phyloP scores from a whole-genome alignment of 306 rosid species.

The Castanospermum australe region DNA sequence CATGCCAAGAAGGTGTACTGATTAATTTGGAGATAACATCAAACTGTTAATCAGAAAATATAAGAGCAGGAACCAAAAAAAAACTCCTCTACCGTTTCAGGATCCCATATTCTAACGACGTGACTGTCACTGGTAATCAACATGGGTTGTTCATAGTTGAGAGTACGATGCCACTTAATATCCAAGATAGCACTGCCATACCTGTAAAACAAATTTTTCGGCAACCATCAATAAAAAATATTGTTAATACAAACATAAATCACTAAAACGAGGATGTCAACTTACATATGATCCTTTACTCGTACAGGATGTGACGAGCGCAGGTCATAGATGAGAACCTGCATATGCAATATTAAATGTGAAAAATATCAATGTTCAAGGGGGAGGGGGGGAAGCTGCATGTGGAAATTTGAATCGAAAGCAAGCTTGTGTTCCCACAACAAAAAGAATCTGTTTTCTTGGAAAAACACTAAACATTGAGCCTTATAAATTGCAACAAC shows the following conservation, averaged over 20 bases:
- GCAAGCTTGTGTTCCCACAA: background rate
- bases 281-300: constrained; percentile 89
- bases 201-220: constrained; percentile 53
- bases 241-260: background rate
- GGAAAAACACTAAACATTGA: background rate
- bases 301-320: constrained; percentile 78
- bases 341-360: constrained; percentile 33
- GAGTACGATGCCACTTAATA: constrained; percentile 92
- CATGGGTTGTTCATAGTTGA: constrained; percentile 67
- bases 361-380: constrained; percentile 20
- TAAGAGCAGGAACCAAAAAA: constrained; percentile 6
- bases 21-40: background rate
- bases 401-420: background rate
- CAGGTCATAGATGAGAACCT: constrained; percentile 89
- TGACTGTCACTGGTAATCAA: constrained; percentile 78
- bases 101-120: constrained; percentile 90
- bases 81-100: constrained; percentile 58
- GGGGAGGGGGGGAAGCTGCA: background rate
- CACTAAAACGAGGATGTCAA: constrained; percentile 21
- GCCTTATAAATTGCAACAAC: background rate
- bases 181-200: constrained; percentile 87
- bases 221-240: background rate
- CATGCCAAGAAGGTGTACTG: background rate
- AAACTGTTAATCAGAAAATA: constrained; percentile 16
- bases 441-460: background rate